These are phyloP conservation scores for Sarcocystis neurona DNA, from an alignment of 169 alveolate species.

Conservation along the genomic window DNA sequence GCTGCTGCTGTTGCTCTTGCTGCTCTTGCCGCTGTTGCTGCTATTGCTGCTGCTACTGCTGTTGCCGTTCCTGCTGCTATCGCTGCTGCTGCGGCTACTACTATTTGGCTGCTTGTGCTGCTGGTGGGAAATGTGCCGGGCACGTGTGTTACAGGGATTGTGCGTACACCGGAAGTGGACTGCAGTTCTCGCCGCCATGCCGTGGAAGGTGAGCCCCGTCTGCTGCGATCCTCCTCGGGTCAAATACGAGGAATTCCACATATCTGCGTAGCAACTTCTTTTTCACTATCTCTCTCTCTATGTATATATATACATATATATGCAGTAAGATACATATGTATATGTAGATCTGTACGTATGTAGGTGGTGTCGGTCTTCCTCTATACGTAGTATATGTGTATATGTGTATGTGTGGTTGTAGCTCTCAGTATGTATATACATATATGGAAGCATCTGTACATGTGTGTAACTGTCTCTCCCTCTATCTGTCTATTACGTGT, in stretches of 20 bases:
- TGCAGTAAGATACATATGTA: background rate
- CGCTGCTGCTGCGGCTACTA: no score
- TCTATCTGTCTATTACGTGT: background rate
- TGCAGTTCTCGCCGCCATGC: conserved; percentile 33
- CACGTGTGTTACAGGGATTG: conserved; percentile 13
- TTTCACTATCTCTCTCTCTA: background rate
- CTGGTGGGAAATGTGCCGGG: no score
- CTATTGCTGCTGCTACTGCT: no score
- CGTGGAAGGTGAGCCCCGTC: conserved; percentile 14
- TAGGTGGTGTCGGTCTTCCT: background rate
- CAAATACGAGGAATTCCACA: background rate
- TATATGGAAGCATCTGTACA: no score
- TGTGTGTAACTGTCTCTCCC: background rate
- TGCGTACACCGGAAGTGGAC: background rate
- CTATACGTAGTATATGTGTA: background rate
- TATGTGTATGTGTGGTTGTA: background rate
- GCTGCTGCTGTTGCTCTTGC: no score
- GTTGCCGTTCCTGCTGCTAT: no score
- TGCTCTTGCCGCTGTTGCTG: no score
- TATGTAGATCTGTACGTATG: background rate
- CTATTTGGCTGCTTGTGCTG: no score
- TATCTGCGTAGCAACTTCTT: background rate
- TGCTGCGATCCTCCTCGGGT: background rate
- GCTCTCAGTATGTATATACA: no score
- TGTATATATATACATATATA: no score